Base-by-base conservation (phyloP, 176 grass and related monocot genomes). In the Puccinellia tenuiflora region DNA sequence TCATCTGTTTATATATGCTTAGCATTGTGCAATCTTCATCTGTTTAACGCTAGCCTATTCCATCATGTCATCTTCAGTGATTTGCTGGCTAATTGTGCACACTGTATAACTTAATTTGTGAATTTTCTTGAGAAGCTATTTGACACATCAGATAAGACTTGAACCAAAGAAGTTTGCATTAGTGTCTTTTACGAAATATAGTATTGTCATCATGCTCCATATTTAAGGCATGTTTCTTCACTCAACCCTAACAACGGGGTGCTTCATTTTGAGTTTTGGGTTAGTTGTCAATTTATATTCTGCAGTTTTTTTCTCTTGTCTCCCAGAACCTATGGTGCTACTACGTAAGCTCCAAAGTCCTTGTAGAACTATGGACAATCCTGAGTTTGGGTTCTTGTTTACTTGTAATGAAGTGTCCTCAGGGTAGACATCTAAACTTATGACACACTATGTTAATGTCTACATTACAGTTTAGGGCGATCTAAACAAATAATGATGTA, bases 151-250 rank as follows among this genome's bases (percentile, higher is more conserved):
- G 60, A 35, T 66, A 46, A 6, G 15, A 15, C 14, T 24, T 66
- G 47, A 68, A 81, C 79, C 46, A 47, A 47, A 79, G 40, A 62
- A 79, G 24, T 42, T 48, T 79, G 26, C 42, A 14, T 34, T 79
- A 63, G 28, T 47, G 54, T 48, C 34, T 11, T 18, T 18, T 28
- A 18, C n/a, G 54, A 6, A 57, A 17, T 81, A 35, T 26, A n/a
- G 28, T 22, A 21, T 39, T 29, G 1, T 56, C 28, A 24, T 28
- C 21, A 47, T 83, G 5, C 81, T 29, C 34, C 20, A 48, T 71
- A 83, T 83, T 52, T 74, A 73, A 74, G 3, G 0, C 16, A 63
- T 83, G 26, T 83, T 83, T 83, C 28, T 62, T 31, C 12, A 35
- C 60, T 50, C 25, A 65, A 29, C 51, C 61, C 14, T 47, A 63